Percentiles rank a stretch among this genome's conserved stretches.
Conservation (phyloP, 2,329 filamentous ascomycete genomes). For the Colletotrichum liriopes region DNA sequence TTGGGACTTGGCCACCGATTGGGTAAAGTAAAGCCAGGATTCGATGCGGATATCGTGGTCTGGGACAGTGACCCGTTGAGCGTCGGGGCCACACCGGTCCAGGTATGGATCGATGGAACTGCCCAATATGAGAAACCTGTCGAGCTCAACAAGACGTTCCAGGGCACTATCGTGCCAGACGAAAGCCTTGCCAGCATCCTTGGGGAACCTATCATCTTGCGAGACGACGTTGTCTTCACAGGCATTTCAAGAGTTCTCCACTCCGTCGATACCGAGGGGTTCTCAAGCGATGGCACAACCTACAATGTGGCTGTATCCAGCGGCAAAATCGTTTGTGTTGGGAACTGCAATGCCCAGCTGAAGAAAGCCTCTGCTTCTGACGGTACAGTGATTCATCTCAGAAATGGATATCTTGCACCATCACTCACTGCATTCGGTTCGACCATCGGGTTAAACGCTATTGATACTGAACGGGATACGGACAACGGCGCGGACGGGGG, state of each 20-base stretch:
- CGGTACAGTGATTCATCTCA: conserved; percentile 61
- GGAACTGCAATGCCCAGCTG: conserved; percentile 64
- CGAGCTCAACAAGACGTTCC: conserved; percentile 66
- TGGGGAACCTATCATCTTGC: conserved; percentile 55
- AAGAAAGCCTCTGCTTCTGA: conserved; percentile 51
- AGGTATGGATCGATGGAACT: conserved; percentile 76
- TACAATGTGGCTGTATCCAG: conserved; percentile 66
- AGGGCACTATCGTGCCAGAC: conserved; percentile 56
- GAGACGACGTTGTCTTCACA: conserved; percentile 66
- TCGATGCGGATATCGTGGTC: conserved; percentile 73
- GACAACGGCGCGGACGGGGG: conserved; percentile 65
- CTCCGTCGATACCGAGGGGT: conserved; percentile 53
- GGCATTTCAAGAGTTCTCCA: conserved; percentile 69
- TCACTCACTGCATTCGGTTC: conserved; percentile 75
- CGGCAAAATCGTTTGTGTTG: conserved; percentile 72
- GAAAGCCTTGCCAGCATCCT: conserved; percentile 56
- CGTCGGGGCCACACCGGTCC: conserved; percentile 71
- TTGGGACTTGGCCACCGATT: conserved; percentile 71
- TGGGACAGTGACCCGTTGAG: conserved; percentile 77
- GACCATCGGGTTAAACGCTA: conserved; percentile 74
- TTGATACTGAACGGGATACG: conserved; percentile 70
- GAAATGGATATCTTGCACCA: conserved; percentile 72
- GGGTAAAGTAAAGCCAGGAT: conserved; percentile 74
- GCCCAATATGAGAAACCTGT: conserved; percentile 71
- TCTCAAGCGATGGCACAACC: conserved; percentile 51